These are phyloP conservation scores for Tremella mesenterica DNA, from an alignment of 768 basidiomycete genomes.

Conservation along the genomic window DNA sequence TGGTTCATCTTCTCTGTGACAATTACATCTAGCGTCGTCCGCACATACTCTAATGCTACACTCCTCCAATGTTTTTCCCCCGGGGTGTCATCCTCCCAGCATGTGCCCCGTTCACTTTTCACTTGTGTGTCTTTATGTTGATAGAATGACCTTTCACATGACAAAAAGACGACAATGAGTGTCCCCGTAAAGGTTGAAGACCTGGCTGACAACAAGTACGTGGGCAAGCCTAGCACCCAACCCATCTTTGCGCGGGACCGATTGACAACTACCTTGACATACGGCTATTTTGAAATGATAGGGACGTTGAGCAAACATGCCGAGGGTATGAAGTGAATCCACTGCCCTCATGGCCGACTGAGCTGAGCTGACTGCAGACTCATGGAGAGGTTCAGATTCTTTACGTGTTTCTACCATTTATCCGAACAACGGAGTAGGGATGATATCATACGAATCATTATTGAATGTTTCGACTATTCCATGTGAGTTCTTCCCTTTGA, in stretches of 20 bases:
- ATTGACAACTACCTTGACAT: slow-evolving; percentile 71
- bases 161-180: no score
- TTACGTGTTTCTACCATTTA: slow-evolving; percentile 91
- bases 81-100: not conserved
- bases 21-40: no score
- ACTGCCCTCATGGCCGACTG: not conserved
- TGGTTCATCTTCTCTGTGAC: not conserved
- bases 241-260: slow-evolving; percentile 66
- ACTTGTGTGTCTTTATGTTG: no score
- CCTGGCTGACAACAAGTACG: slow-evolving; percentile 17
- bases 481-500: slow-evolving; percentile 53
- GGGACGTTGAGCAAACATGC: slow-evolving; percentile 78
- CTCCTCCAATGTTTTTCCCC: no score
- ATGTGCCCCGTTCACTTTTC: not conserved
- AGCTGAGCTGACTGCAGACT: slow-evolving; percentile 50
- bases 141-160: no score
- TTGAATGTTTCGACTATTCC: slow-evolving; percentile 84
- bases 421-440: slow-evolving; percentile 84
- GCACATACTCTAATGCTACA: no score
- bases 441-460: slow-evolving; percentile 81
- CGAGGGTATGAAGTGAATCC: slow-evolving; percentile 76
- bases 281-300: slow-evolving; percentile 92
- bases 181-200: no score
- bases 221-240: slow-evolving; percentile 20
- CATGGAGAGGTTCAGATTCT: slow-evolving; percentile 82